Conservation (phyloP, 345 rosid genomes). For the Reutealis trisperma region DNA sequence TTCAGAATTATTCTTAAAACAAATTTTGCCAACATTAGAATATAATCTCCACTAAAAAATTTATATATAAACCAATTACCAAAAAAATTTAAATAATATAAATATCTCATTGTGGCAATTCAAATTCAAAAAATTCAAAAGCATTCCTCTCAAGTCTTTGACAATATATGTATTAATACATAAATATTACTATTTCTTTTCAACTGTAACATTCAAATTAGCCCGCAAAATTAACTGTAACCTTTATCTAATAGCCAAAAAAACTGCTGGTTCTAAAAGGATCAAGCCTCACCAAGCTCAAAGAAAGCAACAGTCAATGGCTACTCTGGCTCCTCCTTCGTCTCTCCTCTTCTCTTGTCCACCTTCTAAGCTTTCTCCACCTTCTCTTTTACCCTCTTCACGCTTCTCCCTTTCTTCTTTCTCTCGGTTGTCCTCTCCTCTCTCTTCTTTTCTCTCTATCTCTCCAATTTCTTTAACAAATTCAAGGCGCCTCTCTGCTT, state of each 20-base stretch:
- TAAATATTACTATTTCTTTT: background rate
- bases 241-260: conserved; percentile 27
- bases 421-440: conserved; percentile 23
- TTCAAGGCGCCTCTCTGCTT: conserved; percentile 25
- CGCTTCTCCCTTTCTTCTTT: conserved; percentile 36
- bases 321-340: conserved; percentile 46
- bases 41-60: too few species aligned
- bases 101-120: too few species aligned
- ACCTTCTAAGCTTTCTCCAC: conserved; percentile 31
- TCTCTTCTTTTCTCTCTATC: conserved; percentile 30
- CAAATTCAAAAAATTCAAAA: too few species aligned
- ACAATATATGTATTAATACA: background rate
- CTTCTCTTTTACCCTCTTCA: conserved; percentile 31
- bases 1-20: too few species aligned
- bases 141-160: too few species aligned
- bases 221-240: conserved; percentile 18
- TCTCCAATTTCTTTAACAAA: conserved; percentile 32
- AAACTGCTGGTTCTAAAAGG: conserved; percentile 35
- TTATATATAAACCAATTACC: too few species aligned
- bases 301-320: conserved; percentile 40
- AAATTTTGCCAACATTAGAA: too few species aligned
- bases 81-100: too few species aligned
- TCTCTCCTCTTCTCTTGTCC: conserved; percentile 34
- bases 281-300: background rate
- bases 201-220: conserved; percentile 7